phyloP scores from a whole-genome alignment of 768 basidiomycete species.

The Clitopilus hobsonii region DNA sequence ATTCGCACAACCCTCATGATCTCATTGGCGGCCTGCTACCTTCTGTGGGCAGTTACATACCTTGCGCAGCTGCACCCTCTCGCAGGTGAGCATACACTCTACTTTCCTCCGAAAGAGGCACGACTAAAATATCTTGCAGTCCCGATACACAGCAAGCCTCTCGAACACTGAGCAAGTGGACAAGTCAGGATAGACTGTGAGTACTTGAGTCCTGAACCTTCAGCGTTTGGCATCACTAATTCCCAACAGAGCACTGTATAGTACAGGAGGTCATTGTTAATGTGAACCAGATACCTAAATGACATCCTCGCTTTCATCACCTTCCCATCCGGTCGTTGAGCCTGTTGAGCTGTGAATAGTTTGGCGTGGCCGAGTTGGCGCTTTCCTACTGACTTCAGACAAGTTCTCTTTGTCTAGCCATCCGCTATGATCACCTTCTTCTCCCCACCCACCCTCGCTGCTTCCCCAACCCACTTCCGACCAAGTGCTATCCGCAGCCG shows the following conservation, averaged over 20 bases:
- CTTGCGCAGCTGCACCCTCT: constrained; percentile 91
- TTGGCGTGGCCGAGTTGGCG: constrained; percentile 10
- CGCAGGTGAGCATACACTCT: constrained; percentile 52
- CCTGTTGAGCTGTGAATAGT: constrained; percentile 28
- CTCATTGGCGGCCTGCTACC: constrained; percentile 77
- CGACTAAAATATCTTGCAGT: background rate
- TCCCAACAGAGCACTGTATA: background rate
- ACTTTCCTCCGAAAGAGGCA: background rate
- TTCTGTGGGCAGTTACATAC: constrained; percentile 98
- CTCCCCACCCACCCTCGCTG: constrained; percentile 1
- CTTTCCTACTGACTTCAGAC: constrained; percentile 1
- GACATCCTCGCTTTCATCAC: constrained; percentile 36
- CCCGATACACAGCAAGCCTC: background rate
- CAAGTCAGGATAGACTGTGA: background rate
- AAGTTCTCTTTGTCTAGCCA: no score
- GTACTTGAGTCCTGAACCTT: background rate
- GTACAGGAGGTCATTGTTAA: constrained; percentile 2
- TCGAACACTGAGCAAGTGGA: background rate
- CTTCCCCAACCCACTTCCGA: constrained; percentile 5
- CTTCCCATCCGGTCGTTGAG: constrained; percentile 40
- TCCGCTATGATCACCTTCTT: constrained; percentile 1
- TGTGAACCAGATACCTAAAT: constrained; percentile 13
- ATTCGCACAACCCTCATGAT: constrained; percentile 79
- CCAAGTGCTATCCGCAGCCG: constrained; percentile 14
- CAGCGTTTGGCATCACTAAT: background rate